Percentiles rank a stretch among this genome's conserved stretches.
Evolutionary conservation across 2,329 filamentous ascomycete genomes (phyloP).

Genomic region (Trichophyton rubrum): DNA sequence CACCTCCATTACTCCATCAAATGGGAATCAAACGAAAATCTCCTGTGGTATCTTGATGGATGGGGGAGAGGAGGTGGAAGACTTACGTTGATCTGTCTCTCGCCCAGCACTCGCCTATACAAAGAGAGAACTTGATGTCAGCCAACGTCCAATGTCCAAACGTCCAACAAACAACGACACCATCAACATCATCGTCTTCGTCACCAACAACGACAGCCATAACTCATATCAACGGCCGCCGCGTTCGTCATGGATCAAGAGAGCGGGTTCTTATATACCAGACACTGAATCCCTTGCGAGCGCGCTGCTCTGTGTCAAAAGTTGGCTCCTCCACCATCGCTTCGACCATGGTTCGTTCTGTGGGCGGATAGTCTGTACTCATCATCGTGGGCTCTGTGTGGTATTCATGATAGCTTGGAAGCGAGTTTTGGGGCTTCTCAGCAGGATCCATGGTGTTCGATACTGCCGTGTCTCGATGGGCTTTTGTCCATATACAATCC

Average conservation of each 20-base stretch:
- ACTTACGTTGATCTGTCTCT: slow-evolving; percentile 30
- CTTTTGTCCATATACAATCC: not conserved
- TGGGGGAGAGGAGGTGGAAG: not conserved
- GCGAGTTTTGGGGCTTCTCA: slow-evolving; percentile 6
- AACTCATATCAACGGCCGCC: not conserved
- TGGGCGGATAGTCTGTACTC: slow-evolving; percentile 5
- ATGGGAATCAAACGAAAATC: not conserved
- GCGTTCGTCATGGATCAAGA: not conserved
- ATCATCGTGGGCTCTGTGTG: slow-evolving; percentile 6
- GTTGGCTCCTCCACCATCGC: slow-evolving; percentile 13
- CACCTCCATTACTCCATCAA: not conserved
- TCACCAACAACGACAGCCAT: not conserved
- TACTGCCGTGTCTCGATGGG: not conserved
- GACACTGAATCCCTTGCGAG: slow-evolving; percentile 13
- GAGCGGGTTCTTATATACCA: slow-evolving; percentile 10
- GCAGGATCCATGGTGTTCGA: slow-evolving; percentile 7
- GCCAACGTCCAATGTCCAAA: not conserved
- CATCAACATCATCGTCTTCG: not conserved
- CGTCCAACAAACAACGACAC: too few species aligned
- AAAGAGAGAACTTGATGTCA: not conserved
- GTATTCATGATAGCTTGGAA: slow-evolving; percentile 10
- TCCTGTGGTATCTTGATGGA: not conserved
- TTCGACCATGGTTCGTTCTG: slow-evolving; percentile 9
- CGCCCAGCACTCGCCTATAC: slow-evolving; percentile 29
- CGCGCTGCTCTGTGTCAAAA: slow-evolving; percentile 9